Percentiles rank a stretch among this genome's conserved stretches.
These are phyloP conservation scores for Cryptosporidium muris DNA, from an alignment of 169 alveolate genomes.

Conservation along the genomic window DNA sequence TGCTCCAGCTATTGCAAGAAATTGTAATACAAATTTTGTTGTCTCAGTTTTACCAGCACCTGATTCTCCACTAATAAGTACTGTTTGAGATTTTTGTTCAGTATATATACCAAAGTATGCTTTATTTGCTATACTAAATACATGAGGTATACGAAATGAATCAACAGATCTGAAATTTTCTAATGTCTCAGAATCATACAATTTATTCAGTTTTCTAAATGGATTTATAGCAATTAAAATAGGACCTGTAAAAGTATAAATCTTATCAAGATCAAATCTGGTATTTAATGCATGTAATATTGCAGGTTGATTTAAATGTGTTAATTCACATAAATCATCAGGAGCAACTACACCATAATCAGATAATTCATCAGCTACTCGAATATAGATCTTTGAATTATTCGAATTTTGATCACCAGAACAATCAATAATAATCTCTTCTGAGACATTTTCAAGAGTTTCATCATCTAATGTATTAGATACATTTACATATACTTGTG, in stretches of 20 bases:
- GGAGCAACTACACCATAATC: constrained; percentile 78
- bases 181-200: constrained; percentile 74
- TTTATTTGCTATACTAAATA: constrained; percentile 91
- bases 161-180: constrained; percentile 21
- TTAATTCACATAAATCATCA: constrained; percentile 86
- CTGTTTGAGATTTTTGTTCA: constrained; percentile 89
- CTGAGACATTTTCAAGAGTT: constrained; percentile 51
- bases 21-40: constrained; percentile 95
- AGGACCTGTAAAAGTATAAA: constrained; percentile 97
- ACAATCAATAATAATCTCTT: constrained; percentile 24
- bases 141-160: constrained; percentile 87
- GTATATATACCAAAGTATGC: constrained; percentile 90
- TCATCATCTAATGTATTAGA: constrained; percentile 26
- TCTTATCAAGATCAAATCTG: constrained; percentile 88
- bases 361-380: constrained; percentile 53
- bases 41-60: constrained; percentile 99
- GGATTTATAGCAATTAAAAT: constrained; percentile 97
- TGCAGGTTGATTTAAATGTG: constrained; percentile 91
- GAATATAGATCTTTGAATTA: constrained; percentile 2
- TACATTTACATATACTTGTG: constrained; percentile 16
- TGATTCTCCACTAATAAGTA: constrained; percentile 97
- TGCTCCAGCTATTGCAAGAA: constrained; percentile 82
- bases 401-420: constrained; percentile 13
- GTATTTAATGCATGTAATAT: constrained; percentile 89
- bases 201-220: constrained; percentile 81